phyloP scores from a whole-genome alignment of 2,329 filamentous ascomycete genomes.

The Fusarium sp. region DNA sequence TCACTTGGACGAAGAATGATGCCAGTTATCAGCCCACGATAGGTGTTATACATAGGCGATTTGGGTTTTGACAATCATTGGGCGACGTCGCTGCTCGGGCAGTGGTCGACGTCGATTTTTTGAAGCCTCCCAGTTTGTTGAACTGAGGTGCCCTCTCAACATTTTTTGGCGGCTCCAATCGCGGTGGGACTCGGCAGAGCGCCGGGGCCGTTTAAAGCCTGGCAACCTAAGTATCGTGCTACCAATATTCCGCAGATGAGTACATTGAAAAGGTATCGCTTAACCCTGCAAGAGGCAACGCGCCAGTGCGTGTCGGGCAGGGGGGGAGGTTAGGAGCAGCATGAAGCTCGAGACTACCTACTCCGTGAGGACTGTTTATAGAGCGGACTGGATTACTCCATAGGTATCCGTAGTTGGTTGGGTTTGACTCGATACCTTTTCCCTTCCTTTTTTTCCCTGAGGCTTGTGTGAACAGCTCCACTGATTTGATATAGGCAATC shows the following conservation, averaged over 20 bases:
- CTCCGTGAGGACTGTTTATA: too few relatives aligned
- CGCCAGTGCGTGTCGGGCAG: slow-evolving; percentile 40
- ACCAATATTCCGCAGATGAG: fast-evolving
- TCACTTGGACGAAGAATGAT: slow-evolving; percentile 25
- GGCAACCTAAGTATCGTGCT: slow-evolving; percentile 7
- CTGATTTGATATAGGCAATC: slow-evolving; percentile 7
- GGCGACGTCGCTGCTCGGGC: slow-evolving; percentile 24
- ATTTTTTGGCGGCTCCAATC: slow-evolving; percentile 46
- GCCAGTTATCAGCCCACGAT: slow-evolving; percentile 47
- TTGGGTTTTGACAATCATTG: slow-evolving; percentile 42
- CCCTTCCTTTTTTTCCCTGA: background rate
- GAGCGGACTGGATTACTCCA: too few relatives aligned
- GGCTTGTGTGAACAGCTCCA: slow-evolving; percentile 24
- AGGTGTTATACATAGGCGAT: slow-evolving; percentile 10
- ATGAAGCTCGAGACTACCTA: slow-evolving; percentile 17
- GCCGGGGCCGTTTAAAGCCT: too few relatives aligned
- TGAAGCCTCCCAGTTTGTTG: too few relatives aligned
- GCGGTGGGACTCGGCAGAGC: slow-evolving; percentile 17
- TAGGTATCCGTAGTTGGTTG: slow-evolving; percentile 12
- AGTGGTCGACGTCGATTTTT: slow-evolving; percentile 38
- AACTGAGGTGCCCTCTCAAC: too few relatives aligned
- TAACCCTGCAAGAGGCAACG: slow-evolving; percentile 30
- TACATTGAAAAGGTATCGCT: slow-evolving; percentile 17
- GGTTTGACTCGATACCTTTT: slow-evolving; percentile 3
- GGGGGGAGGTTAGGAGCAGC: slow-evolving; percentile 40